Percentiles rank a stretch among this genome's conserved stretches.
Conservation (phyloP, 2,329 filamentous ascomycete species). For the Pyrenophora teres region DNA sequence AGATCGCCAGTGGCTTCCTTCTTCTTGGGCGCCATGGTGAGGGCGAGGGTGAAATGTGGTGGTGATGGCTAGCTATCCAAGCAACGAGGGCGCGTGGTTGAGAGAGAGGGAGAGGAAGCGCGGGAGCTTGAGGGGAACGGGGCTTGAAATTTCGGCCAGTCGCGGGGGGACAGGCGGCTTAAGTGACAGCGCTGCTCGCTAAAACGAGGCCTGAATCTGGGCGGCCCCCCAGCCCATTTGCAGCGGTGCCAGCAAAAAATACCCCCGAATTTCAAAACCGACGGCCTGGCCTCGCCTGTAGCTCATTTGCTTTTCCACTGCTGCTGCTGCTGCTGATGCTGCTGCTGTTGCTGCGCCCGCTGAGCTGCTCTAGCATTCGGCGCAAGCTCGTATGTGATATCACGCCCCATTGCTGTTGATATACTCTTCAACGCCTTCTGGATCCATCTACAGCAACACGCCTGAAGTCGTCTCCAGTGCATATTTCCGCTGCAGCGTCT, state of each 20-base stretch:
- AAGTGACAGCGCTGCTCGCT: constrained; percentile 15
- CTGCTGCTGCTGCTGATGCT: background rate
- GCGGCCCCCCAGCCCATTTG: constrained; percentile 4
- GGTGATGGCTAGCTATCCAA: constrained; percentile 6
- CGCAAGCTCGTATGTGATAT: too few species aligned
- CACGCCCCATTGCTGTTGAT: too few species aligned
- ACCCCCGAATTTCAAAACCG: background rate
- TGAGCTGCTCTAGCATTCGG: too few species aligned
- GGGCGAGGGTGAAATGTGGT: constrained; percentile 12
- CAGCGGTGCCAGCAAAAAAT: background rate
- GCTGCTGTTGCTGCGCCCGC: too few species aligned
- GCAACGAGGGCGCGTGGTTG: constrained; percentile 6
- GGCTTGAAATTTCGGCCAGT: constrained; percentile 1
- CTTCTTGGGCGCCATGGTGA: constrained; percentile 33
- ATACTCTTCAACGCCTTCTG: too few species aligned
- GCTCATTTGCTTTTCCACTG: background rate
- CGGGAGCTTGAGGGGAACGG: constrained; percentile 1
- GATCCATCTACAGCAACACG: too few species aligned
- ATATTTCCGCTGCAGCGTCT: background rate
- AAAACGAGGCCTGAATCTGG: constrained; percentile 5
- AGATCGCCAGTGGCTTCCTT: constrained; percentile 45
- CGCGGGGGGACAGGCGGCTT: constrained; percentile 8
- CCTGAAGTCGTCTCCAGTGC: background rate
- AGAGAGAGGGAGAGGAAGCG: background rate
- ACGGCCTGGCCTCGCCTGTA: background rate